A percentile compares a stretch with the other conserved stretches of the same genome.
Conservation (phyloP, 768 basidiomycete species). For the Suillus sp. region DNA sequence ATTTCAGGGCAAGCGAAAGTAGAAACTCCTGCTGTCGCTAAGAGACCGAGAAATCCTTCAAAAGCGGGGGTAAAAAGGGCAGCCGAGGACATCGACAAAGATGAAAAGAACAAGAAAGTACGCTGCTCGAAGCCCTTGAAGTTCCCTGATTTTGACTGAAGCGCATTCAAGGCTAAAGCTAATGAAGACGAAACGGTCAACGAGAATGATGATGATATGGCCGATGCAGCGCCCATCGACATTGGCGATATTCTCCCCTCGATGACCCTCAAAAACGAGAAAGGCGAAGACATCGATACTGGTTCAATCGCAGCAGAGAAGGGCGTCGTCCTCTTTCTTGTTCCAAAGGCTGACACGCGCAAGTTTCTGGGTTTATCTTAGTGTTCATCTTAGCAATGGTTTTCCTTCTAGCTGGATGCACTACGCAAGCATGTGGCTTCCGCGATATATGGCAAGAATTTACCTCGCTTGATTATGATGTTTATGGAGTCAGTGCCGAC, state of each 20-base stretch:
- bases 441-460: conserved; percentile 83
- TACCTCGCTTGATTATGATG: conserved; percentile 57
- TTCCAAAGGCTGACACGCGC: conserved; percentile 89
- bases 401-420: conserved; percentile 72
- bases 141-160: conserved; percentile 12
- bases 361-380: conserved; percentile 33
- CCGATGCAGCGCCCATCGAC: conserved; percentile 44
- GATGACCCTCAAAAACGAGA: conserved; percentile 80
- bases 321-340: conserved; percentile 80
- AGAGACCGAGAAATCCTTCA: conserved; percentile 25
- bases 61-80: conserved; percentile 40
- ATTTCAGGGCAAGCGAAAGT: conserved; percentile 48
- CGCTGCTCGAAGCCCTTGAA: background rate
- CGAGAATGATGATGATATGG: conserved; percentile 18
- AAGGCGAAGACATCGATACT: conserved; percentile 76
- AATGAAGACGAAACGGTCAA: conserved; percentile 28
- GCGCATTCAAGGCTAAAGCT: conserved; percentile 21
- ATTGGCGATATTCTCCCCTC: conserved; percentile 77
- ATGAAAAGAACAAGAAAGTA: conserved; percentile 39
- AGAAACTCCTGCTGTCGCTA: conserved; percentile 25
- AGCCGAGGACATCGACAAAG: conserved; percentile 27
- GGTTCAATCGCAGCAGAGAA: conserved; percentile 62
- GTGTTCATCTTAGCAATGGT: conserved; percentile 1
- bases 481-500: conserved; percentile 87
- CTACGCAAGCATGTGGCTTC: conserved; percentile 90